Evolutionary conservation across 169 alveolate species (phyloP).

Genomic region (Eimeria maxima): DNA sequence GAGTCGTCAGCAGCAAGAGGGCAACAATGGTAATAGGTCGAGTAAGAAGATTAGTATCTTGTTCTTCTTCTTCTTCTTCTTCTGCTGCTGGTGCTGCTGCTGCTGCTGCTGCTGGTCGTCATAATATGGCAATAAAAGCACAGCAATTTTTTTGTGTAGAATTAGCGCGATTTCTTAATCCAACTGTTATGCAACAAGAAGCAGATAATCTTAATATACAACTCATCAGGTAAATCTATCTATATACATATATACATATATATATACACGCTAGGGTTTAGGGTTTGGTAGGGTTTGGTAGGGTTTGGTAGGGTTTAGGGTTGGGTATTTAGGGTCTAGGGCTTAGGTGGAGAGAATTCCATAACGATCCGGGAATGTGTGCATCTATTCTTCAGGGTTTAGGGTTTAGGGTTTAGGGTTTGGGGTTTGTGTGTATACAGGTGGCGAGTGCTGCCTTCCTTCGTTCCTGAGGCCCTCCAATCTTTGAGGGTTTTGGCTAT

Average conservation of each 20-base stretch:
- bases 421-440: slow-evolving; percentile 13
- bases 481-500: slow-evolving; percentile 90
- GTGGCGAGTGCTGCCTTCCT: slow-evolving; percentile 96
- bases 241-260: no score
- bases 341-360: no score
- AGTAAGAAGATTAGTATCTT: neutral
- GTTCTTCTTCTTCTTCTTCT: no score
- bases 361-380: no score
- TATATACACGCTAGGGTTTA: neutral
- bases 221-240: slow-evolving; percentile 94
- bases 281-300: neutral
- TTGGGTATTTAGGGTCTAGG: no score
- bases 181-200: slow-evolving; percentile 89
- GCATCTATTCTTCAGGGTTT: neutral
- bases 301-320: neutral
- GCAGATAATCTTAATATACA: slow-evolving; percentile 96
- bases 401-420: neutral
- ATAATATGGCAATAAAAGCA: no score
- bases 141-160: slow-evolving; percentile 83
- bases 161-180: slow-evolving; percentile 91
- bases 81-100: no score
- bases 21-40: slow-evolving; percentile 20
- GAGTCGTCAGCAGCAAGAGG: no score
- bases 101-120: no score
- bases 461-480: slow-evolving; percentile 90